phyloP scores from a whole-genome alignment of 1,284 basidiomycete species.

The Jaminaea rosea region DNA sequence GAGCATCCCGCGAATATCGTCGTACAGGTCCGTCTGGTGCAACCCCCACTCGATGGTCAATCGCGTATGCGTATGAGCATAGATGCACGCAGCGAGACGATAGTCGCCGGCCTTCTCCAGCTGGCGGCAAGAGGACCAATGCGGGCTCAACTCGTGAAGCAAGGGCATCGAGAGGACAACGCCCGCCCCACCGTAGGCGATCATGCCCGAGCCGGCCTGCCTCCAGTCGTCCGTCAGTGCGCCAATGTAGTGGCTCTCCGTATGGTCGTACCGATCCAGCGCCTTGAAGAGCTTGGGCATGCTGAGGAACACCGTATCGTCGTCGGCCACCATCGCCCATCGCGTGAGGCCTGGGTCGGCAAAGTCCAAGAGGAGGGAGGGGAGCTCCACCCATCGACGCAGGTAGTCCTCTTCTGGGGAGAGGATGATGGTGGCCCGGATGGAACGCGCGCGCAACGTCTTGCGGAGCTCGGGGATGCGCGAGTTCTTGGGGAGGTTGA shows the following conservation, averaged over 20 bases:
- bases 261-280: slow-evolving; percentile 3
- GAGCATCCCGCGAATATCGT: slow-evolving; percentile 2
- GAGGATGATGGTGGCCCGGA: slow-evolving; percentile 1
- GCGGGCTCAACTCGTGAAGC: background rate
- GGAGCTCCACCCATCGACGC: slow-evolving; percentile 1
- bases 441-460: background rate
- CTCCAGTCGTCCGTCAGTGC: slow-evolving; percentile 3
- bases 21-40: slow-evolving; percentile 3
- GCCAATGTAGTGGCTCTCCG: slow-evolving; percentile 1
- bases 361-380: slow-evolving; percentile 3
- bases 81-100: slow-evolving; percentile 3
- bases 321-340: slow-evolving; percentile 5
- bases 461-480: background rate
- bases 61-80: slow-evolving; percentile 6
- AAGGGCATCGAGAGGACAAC: slow-evolving; percentile 2
- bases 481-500: background rate
- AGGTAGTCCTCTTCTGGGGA: slow-evolving; percentile 3
- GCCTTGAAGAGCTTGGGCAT: background rate
- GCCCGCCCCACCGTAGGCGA: slow-evolving; percentile 7
- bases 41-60: slow-evolving; percentile 1
- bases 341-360: background rate
- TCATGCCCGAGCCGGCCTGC: background rate
- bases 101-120: background rate
- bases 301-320: slow-evolving; percentile 6
- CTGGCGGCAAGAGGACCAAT: background rate